A percentile compares a stretch with the other conserved stretches of the same genome.
phyloP scores from a whole-genome alignment of 306 rosid species.

The Inga laurina region DNA sequence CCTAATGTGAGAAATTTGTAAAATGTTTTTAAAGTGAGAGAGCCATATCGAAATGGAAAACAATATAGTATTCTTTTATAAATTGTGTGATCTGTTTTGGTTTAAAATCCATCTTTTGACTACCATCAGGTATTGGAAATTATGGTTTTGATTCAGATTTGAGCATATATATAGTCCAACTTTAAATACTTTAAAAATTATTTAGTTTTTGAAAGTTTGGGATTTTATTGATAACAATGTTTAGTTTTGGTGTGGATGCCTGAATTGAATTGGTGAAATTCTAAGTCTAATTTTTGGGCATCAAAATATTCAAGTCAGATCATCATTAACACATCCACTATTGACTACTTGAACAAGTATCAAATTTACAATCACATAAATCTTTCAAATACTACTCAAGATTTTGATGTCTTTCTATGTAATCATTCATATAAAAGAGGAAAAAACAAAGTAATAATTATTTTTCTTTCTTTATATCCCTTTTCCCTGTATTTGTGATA shows the following conservation, averaged over 20 bases:
- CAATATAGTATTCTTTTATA: neutral
- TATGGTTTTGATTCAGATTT: neutral
- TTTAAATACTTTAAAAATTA: neutral
- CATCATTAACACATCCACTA: slow-evolving; percentile 13
- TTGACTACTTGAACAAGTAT: neutral
- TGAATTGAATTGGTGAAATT: slow-evolving; percentile 13
- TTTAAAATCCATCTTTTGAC: neutral
- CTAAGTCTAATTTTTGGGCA: slow-evolving; percentile 39
- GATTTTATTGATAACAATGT: neutral
- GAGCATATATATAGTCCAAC: neutral
- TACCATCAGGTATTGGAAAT: neutral
- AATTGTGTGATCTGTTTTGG: neutral
- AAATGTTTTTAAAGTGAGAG: neutral
- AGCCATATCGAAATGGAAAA: neutral
- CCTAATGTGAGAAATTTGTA: neutral
- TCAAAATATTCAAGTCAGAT: slow-evolving; percentile 39
- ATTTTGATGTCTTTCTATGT: neutral
- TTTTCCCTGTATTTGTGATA: neutral
- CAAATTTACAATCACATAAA: neutral
- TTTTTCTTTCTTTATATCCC: neutral
- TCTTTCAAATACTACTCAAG: neutral
- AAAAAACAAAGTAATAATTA: neutral
- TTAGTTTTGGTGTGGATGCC: slow-evolving; percentile 23
- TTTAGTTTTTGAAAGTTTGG: neutral
- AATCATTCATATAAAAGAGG: neutral